Evolutionary conservation across 768 basidiomycete species (phyloP), one percentile per base, ranked within the genome.

Genomic region (Gloeopeniophorella convolvens): DNA sequence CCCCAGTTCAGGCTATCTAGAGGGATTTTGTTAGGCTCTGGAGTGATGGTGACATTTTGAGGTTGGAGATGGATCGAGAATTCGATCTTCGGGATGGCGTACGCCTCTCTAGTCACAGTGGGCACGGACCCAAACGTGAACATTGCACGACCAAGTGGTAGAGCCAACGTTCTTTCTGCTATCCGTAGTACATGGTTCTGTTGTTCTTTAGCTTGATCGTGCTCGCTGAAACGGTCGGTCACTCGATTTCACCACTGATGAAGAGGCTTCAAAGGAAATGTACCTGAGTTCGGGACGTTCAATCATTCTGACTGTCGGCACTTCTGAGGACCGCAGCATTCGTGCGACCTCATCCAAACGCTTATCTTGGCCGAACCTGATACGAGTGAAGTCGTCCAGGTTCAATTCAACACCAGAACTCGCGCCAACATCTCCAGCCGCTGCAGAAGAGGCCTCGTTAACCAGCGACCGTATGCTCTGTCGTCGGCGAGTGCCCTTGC

Each of bases 291-390:
- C 83, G 40, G 82, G 79, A 31, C 84, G 76, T 44, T 92, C 84
- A 33, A 71, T 72, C 48, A 70, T 74, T 63, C 71, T 78, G 39
- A 95, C 76, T 2, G 79, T 75, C 0, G 85, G 75, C 15, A 87
- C 66, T 2, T 69, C 70, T 1, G 88, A 87, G 0, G 90, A 95
- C 56, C 87, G 89, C 15, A 99, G 66, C 79, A 98, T 88, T 1
- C 91, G 78, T 11, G 85, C 84, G 4, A 95, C 92, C 63, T 99
- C 96, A 37, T 93, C 88, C 27, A 99, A 64, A 31, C 95, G 76
- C 16, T 86, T 77, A 67, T 99, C 96, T 55, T 89, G 82, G 6
- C 88, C 88, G 61, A 97, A 97, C 3, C 95, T 80, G 42, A 93
- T 85, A 44, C 81, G 80, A 0, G 87, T 79, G 67, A 88, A 85